Evolutionary conservation across 805 yeast species (phyloP).

Genomic region (Lipomyces spencermartinsiae): DNA sequence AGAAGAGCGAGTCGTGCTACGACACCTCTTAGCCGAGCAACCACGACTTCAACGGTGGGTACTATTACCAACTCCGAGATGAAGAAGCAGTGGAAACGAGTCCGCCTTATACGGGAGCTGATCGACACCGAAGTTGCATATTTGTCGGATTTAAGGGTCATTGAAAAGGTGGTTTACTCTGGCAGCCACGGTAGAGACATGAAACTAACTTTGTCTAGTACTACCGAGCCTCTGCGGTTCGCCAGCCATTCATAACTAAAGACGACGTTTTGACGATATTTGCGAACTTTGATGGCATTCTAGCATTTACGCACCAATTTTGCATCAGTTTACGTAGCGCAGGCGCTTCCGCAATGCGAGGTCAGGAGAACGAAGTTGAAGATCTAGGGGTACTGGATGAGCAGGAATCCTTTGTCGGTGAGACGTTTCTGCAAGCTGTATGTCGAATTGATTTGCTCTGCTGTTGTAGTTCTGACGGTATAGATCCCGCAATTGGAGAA

Average conservation of each 20-base stretch:
- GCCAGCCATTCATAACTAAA: slow-evolving; percentile 43
- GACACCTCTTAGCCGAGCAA: neutral
- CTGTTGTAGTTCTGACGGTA: slow-evolving; percentile 4
- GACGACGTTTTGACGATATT: slow-evolving; percentile 46
- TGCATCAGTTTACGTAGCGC: slow-evolving; percentile 39
- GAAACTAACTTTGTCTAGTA: slow-evolving; percentile 26
- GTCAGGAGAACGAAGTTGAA: slow-evolving; percentile 39
- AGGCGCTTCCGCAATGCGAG: slow-evolving; percentile 24
- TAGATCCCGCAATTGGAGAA: slow-evolving; percentile 44
- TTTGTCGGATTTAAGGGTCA: slow-evolving; percentile 48
- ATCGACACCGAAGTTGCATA: slow-evolving; percentile 49
- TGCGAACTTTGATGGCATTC: slow-evolving; percentile 42
- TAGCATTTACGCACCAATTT: slow-evolving; percentile 45
- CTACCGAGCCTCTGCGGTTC: slow-evolving; percentile 39
- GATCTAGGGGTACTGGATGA: slow-evolving; percentile 22
- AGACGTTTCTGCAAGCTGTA: slow-evolving; percentile 40
- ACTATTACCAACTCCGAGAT: slow-evolving; percentile 20
- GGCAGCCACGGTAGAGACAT: slow-evolving; percentile 40
- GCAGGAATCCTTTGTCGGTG: slow-evolving; percentile 42
- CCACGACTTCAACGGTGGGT: neutral
- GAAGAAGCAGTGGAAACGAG: slow-evolving; percentile 37
- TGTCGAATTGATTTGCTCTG: slow-evolving; percentile 6
- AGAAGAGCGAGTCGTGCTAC: neutral
- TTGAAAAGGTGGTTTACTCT: slow-evolving; percentile 39
- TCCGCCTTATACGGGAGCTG: slow-evolving; percentile 48